A percentile compares a stretch with the other conserved stretches of the same genome.
Conservation (phyloP, 2,329 filamentous ascomycete species). For the Magnaporthales sp. region DNA sequence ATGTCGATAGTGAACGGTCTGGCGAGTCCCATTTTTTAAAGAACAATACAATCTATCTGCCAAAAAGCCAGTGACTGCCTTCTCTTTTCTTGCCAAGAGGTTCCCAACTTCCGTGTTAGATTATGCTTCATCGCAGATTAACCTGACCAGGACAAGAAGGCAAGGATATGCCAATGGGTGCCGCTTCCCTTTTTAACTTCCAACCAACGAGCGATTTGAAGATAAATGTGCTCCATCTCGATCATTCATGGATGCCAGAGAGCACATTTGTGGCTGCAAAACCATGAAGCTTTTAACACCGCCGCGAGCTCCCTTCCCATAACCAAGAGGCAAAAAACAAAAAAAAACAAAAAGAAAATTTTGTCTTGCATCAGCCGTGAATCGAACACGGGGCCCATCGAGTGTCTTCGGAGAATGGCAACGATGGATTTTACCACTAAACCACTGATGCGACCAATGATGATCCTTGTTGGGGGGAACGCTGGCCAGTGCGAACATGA, state of each 20-base stretch:
- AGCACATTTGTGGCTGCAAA: too few species aligned
- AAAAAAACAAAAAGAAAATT: background rate
- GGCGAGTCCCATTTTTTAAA: background rate
- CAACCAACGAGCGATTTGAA: too few species aligned
- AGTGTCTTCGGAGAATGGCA: background rate
- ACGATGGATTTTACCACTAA: slow-evolving; percentile 3
- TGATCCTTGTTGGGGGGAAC: too few species aligned
- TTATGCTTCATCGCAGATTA: background rate
- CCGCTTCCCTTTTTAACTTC: background rate
- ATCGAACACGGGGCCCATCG: slow-evolving; percentile 7
- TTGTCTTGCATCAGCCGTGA: slow-evolving; percentile 3
- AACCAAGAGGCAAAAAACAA: background rate
- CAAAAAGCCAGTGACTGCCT: background rate
- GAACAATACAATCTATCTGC: background rate
- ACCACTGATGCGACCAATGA: background rate
- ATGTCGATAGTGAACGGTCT: background rate
- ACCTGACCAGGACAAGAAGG: background rate
- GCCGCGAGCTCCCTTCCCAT: too few species aligned
- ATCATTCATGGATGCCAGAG: too few species aligned
- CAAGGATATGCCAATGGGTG: background rate
- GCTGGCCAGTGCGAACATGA: too few species aligned
- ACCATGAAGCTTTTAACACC: too few species aligned
- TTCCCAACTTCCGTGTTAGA: background rate
- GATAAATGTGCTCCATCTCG: too few species aligned
- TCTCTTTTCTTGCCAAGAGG: background rate